A percentile compares a stretch with the other conserved stretches of the same genome.
Evolutionary conservation across 257 asterid species (phyloP).

Genomic region (Pogostemon cablin): DNA sequence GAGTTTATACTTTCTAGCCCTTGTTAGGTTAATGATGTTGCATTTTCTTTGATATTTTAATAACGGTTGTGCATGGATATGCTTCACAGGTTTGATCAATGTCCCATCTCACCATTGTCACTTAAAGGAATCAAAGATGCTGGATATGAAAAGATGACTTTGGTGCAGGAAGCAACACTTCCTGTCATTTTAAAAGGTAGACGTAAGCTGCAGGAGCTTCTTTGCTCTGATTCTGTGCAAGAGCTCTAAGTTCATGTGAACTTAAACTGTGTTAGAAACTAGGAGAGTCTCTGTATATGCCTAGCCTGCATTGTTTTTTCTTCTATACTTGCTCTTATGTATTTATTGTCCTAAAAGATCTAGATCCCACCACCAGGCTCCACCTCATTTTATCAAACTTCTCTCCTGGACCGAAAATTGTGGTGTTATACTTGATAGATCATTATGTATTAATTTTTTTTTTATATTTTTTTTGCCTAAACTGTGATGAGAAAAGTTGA

Average conservation of each 20-base stretch:
- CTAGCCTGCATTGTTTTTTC: neutral
- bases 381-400: neutral
- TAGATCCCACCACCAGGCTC: neutral
- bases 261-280: constrained; percentile 14
- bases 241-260: constrained; percentile 9
- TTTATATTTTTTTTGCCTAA: neutral
- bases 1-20: neutral
- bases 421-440: neutral
- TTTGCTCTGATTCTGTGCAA: constrained; percentile 1
- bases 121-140: constrained; percentile 88
- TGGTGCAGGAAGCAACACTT: constrained; percentile 95
- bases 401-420: neutral
- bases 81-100: constrained; percentile 74
- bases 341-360: neutral
- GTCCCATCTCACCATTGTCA: constrained; percentile 70
- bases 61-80: constrained; percentile 8
- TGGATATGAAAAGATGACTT: constrained; percentile 89
- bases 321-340: neutral
- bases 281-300: constrained; percentile 8
- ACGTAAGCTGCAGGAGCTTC: constrained; percentile 24
- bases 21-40: constrained; percentile 9
- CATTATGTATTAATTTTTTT: neutral
- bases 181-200: constrained; percentile 86
- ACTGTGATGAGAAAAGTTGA: neutral
- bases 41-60: constrained; percentile 1